Percentiles rank a stretch among this genome's conserved stretches.
Conservation (phyloP, 352 stramenopile species). For the Blastocystis sp. region DNA sequence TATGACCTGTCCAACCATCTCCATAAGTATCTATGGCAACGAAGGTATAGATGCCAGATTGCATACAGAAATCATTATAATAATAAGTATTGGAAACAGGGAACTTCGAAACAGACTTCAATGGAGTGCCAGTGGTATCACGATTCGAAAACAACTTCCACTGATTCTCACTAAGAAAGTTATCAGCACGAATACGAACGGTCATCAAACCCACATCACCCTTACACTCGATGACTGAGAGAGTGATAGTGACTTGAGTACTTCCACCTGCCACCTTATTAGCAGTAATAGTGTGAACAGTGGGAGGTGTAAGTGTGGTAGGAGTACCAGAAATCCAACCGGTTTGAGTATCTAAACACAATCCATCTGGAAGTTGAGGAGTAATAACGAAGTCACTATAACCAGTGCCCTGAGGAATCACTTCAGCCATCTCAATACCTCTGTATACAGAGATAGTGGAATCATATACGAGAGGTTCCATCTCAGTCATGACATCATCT, state of each 20-base stretch:
- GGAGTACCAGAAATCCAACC: slow-evolving; percentile 16
- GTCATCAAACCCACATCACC: neutral
- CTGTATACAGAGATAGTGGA: neutral
- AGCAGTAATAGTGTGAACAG: neutral
- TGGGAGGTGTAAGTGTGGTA: neutral
- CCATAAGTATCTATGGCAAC: neutral
- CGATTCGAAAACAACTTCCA: slow-evolving; percentile 6
- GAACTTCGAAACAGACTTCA: neutral
- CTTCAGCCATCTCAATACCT: slow-evolving; percentile 17
- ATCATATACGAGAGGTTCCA: neutral
- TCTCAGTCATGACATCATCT: neutral
- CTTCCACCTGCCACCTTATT: neutral
- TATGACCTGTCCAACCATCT: neutral
- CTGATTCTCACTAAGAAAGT: neutral
- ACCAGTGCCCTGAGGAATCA: neutral
- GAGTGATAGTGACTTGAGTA: neutral
- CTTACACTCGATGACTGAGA: neutral
- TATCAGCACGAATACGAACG: neutral
- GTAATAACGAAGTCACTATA: slow-evolving; percentile 8
- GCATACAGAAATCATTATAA: neutral
- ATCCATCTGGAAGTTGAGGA: neutral
- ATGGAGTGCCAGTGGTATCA: neutral
- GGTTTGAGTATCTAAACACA: neutral
- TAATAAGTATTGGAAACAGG: neutral
- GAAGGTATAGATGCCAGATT: slow-evolving; percentile 10